A percentile compares a stretch with the other conserved stretches of the same genome.
Conservation (phyloP, 2,329 filamentous ascomycete genomes). For the Colletotrichum karsti region DNA sequence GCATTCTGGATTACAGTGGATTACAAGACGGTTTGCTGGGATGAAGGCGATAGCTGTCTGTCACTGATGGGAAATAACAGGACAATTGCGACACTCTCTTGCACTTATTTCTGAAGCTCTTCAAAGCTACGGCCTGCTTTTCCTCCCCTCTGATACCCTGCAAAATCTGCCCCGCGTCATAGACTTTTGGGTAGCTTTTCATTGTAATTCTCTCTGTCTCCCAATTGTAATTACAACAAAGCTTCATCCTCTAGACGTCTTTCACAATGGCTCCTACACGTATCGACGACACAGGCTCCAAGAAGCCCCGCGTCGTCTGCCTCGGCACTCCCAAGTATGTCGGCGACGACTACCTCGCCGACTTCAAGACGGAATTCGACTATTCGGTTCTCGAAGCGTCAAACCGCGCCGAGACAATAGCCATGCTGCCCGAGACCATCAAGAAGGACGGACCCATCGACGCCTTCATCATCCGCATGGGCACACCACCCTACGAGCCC, state of each 20-base stretch:
- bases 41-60: neutral
- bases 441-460: conserved; percentile 49
- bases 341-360: conserved; percentile 47
- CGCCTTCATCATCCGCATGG: conserved; percentile 59
- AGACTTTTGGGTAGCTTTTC: no score
- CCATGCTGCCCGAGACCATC: conserved; percentile 45
- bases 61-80: neutral
- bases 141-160: neutral
- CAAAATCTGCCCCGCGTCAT: neutral
- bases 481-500: conserved; percentile 55
- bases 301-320: conserved; percentile 50
- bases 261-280: neutral
- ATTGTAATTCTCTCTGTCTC: no score
- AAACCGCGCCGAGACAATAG: conserved; percentile 44
- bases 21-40: neutral
- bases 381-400: conserved; percentile 47
- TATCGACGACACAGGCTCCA: neutral
- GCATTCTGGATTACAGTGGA: neutral
- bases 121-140: neutral
- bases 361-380: conserved; percentile 46
- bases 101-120: neutral
- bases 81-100: neutral
- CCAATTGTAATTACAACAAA: no score
- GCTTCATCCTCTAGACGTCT: neutral
- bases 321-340: conserved; percentile 49